A percentile compares a stretch with the other conserved stretches of the same genome.
phyloP scores from a whole-genome alignment of 768 basidiomycete genomes.

The Mycena crocata region DNA sequence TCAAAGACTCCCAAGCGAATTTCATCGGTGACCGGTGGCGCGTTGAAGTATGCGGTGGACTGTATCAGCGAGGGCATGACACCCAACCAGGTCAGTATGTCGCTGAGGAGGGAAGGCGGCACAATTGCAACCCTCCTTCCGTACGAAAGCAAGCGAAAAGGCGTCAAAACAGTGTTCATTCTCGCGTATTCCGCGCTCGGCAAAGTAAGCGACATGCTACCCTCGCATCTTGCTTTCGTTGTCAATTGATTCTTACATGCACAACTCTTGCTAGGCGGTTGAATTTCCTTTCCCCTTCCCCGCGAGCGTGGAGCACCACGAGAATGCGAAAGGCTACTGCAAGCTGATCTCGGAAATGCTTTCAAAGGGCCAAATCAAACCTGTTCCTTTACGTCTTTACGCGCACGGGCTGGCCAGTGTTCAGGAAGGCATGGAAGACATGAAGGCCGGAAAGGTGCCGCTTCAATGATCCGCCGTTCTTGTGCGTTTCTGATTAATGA shows the following conservation, averaged over 20 bases:
- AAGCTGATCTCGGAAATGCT: slow-evolving; percentile 32
- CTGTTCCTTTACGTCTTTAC: slow-evolving; percentile 35
- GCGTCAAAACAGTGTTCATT: slow-evolving; percentile 31
- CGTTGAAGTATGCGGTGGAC: slow-evolving; percentile 41
- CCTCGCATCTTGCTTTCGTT: background rate
- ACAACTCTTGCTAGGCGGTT: slow-evolving; percentile 1
- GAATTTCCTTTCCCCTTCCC: slow-evolving; percentile 17
- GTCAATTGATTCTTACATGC: background rate
- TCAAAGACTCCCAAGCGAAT: slow-evolving; percentile 42
- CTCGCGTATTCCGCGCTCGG: slow-evolving; percentile 37
- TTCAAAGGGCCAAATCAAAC: slow-evolving; percentile 21
- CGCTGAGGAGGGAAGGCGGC: slow-evolving; percentile 37
- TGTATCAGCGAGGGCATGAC: slow-evolving; percentile 42
- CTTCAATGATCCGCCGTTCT: background rate
- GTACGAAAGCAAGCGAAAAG: slow-evolving; percentile 34
- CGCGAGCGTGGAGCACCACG: slow-evolving; percentile 23
- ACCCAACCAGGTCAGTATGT: slow-evolving; percentile 36
- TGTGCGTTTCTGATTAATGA: background rate
- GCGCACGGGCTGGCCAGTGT: slow-evolving; percentile 38
- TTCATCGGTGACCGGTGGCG: slow-evolving; percentile 37
- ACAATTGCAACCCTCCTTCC: slow-evolving; percentile 40
- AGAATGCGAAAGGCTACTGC: slow-evolving; percentile 32
- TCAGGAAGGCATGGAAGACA: slow-evolving; percentile 10
- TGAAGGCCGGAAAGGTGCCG: slow-evolving; percentile 20
- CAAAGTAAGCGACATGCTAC: slow-evolving; percentile 22